Base-by-base conservation (phyloP, 495 filamentous ascomycete genomes). In the Hypoxylon intermedium region DNA sequence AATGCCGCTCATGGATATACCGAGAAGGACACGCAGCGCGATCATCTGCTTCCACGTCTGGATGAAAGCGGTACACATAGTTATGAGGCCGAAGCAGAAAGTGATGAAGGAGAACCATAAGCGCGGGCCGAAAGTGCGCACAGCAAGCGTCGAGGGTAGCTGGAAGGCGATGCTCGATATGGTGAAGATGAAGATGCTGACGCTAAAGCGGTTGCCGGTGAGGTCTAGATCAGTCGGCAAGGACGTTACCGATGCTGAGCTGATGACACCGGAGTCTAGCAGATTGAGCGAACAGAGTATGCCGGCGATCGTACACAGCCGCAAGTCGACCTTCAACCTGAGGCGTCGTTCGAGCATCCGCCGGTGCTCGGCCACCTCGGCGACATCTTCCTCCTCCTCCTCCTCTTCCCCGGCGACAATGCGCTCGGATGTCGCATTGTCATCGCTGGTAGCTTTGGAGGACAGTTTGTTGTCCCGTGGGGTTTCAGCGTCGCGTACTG, bases 131-230 rank as follows among this genome's bases (percentile, higher is more conserved):
- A 89, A 75, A 5, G 84, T 77, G 26, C 89, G 80, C 33, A 90
- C 86, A 4, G 86, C 84, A 16, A 91, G 75, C 2, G 89, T 92
- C 23, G 84, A 86, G 0, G 89, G 89, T 12, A 93, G 76, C 67
- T 93, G 89, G 64, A 89, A 91, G 18, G 81, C 79, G 38, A 93
- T 88, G 68, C 84, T 87, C 9, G 87, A 80, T 53, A 91, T 80
- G 21, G 89, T 91, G 75, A 90, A 91, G 67, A 91, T 89, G 72
- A 93, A 88, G 47, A 93, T 92, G 20, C 86, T 79, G 12, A 91
- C 82, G 6, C 84, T 88, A 70, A 88, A 89, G 15, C 85, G 79
- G 15, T 84, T 84, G 9, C 86, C 87, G 26, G 83, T 79, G 24
- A 92, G 77, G 7, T 81, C 80, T 26, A 91, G 76, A 68, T 92